phyloP scores from a whole-genome alignment of 164 flowering plant genomes.

The Warburgia ugandensis region DNA sequence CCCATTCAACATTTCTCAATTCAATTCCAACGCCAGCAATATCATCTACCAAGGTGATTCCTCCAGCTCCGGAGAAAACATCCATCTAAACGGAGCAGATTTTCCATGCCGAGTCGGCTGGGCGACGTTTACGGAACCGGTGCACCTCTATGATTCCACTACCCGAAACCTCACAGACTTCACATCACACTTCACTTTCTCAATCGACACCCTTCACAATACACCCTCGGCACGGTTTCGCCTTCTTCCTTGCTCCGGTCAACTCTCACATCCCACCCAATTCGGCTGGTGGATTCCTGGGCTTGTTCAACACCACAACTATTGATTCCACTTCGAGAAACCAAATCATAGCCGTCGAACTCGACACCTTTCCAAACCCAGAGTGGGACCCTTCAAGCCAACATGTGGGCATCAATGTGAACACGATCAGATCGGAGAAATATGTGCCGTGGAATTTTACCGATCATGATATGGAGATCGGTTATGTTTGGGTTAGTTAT shows the following conservation, averaged over 20 bases:
- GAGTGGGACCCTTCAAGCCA: conserved; percentile 16
- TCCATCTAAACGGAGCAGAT: conserved; percentile 6
- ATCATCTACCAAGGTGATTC: conserved; percentile 7
- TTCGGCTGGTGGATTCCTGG: conserved; percentile 32
- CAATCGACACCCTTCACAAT: conserved; percentile 14
- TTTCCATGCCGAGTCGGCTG: conserved; percentile 10
- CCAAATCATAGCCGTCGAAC: conserved; percentile 25
- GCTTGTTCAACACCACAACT: conserved; percentile 25
- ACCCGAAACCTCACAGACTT: conserved; percentile 27
- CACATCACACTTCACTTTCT: conserved; percentile 36
- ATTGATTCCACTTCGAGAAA: background rate
- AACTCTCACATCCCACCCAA: conserved; percentile 25
- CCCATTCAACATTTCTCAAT: conserved; percentile 2
- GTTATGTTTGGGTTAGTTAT: conserved; percentile 17
- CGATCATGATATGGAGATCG: background rate
- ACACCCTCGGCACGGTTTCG: conserved; percentile 18
- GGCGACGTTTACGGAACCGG: background rate
- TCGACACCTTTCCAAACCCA: conserved; percentile 20
- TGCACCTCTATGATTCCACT: conserved; percentile 10
- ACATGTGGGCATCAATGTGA: conserved; percentile 35
- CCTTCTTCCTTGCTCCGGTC: conserved; percentile 33
- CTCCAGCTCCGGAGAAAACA: background rate
- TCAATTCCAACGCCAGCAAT: background rate
- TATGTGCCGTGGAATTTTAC: conserved; percentile 10
- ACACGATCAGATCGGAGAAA: conserved; percentile 8